Conservation (phyloP, 176 grass and related monocot genomes). For the Elaeis guineensis region DNA sequence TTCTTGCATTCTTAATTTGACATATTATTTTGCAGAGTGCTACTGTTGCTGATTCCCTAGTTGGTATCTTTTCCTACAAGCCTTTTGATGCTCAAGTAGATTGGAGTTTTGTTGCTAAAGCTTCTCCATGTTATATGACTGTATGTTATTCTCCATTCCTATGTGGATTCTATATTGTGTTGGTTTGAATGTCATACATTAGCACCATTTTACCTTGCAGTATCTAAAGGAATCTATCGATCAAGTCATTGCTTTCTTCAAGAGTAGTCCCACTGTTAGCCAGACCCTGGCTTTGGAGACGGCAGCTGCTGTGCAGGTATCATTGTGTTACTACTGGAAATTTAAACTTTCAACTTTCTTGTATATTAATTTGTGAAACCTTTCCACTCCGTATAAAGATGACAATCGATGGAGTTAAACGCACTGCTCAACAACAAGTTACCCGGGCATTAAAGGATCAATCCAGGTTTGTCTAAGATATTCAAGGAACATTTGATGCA, state of each 20-base stretch:
- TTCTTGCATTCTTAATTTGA: neutral
- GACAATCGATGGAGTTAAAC: slow-evolving; percentile 92
- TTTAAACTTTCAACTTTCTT: neutral
- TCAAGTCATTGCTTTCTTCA: slow-evolving; percentile 86
- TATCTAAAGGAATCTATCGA: slow-evolving; percentile 89
- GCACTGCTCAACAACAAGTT: slow-evolving; percentile 91
- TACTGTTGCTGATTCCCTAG: slow-evolving; percentile 56
- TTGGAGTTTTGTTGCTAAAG: slow-evolving; percentile 94
- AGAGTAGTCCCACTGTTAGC: slow-evolving; percentile 77
- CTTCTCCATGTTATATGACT: slow-evolving; percentile 92
- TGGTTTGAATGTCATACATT: too few species aligned
- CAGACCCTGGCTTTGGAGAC: slow-evolving; percentile 82
- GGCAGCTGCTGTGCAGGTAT: slow-evolving; percentile 90
- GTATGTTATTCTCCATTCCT: slow-evolving; percentile 43
- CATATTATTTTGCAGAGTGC: slow-evolving; percentile 48
- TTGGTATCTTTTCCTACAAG: slow-evolving; percentile 86
- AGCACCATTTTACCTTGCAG: slow-evolving; percentile 30
- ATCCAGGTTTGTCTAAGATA: slow-evolving; percentile 44
- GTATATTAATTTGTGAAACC: slow-evolving; percentile 19
- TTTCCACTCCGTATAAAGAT: slow-evolving; percentile 48
- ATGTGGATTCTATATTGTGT: neutral
- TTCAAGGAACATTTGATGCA: too few species aligned
- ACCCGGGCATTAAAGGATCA: slow-evolving; percentile 70
- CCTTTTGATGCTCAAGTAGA: slow-evolving; percentile 77
- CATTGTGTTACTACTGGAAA: slow-evolving; percentile 1